Percentiles rank a stretch among this genome's conserved stretches.
Evolutionary conservation across 345 rosid species (phyloP).

Genomic region (Acer campestre): DNA sequence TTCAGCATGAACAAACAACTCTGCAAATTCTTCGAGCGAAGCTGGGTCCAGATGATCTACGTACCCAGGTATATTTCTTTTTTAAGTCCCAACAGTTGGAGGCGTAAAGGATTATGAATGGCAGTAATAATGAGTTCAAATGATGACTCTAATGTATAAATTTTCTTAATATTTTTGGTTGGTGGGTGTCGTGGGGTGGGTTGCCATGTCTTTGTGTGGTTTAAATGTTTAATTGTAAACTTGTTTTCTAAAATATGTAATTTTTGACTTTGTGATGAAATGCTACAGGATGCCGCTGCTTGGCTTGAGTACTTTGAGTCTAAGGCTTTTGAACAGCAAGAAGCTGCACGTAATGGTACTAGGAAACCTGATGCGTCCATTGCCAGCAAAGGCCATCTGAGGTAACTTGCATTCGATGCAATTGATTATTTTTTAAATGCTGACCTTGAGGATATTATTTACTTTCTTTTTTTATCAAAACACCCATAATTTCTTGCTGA

Average conservation of each 20-base stretch:
- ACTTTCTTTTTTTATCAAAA: conserved; percentile 8
- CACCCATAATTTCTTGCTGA: conserved; percentile 13
- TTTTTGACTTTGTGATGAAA: conserved; percentile 24
- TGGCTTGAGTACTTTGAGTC: conserved; percentile 99
- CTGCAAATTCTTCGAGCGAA: conserved; percentile 90
- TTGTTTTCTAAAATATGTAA: background rate
- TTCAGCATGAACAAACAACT: conserved; percentile 98
- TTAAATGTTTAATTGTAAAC: background rate
- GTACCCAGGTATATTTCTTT: conserved; percentile 78
- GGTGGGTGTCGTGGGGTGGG: background rate
- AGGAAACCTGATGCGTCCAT: conserved; percentile 97
- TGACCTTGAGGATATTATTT: background rate
- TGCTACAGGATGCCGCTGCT: conserved; percentile 95
- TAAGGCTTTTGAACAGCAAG: conserved; percentile 98
- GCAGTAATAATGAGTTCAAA: conserved; percentile 1
- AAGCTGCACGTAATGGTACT: conserved; percentile 97
- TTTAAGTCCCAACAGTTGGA: conserved; percentile 6
- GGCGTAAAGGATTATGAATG: background rate
- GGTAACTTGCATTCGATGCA: conserved; percentile 46
- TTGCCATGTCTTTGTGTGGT: background rate
- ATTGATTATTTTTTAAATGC: conserved; percentile 5
- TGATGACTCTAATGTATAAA: background rate
- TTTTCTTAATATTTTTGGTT: background rate
- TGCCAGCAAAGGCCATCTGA: conserved; percentile 99
- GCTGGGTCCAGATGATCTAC: conserved; percentile 96